These are phyloP conservation scores for Lactuca sativa DNA, from an alignment of 129 eudicot species.

Conservation along the genomic window DNA sequence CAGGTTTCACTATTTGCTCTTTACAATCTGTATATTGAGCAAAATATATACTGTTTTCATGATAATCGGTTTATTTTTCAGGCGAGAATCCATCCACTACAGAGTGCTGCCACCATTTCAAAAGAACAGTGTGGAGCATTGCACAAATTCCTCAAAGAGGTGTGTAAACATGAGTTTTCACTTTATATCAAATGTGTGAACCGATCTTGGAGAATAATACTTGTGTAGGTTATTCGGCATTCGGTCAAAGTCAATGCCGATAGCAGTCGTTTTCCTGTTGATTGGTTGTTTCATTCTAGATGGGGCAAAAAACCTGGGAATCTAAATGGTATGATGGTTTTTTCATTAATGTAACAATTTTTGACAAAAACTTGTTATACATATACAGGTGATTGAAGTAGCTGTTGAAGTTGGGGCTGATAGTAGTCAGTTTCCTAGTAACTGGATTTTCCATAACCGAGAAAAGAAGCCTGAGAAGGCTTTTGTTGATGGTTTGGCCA, in stretches of 20 bases:
- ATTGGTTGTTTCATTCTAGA: slow-evolving; percentile 94
- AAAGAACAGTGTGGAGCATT: slow-evolving; percentile 65
- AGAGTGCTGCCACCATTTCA: slow-evolving; percentile 67
- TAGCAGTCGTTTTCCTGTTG: slow-evolving; percentile 61
- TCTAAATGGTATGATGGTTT: slow-evolving; percentile 68
- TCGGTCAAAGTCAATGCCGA: slow-evolving; percentile 95
- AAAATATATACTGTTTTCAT: neutral
- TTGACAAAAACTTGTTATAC: slow-evolving; percentile 40
- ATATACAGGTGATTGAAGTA: slow-evolving; percentile 75
- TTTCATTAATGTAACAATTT: slow-evolving; percentile 15
- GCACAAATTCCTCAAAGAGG: slow-evolving; percentile 81
- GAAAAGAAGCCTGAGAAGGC: slow-evolving; percentile 98
- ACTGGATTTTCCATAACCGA: slow-evolving; percentile 93
- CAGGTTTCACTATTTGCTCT: slow-evolving; percentile 52
- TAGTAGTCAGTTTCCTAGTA: slow-evolving; percentile 83
- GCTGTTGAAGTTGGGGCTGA: slow-evolving; percentile 98
- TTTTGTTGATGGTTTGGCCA: slow-evolving; percentile 87
- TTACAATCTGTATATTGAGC: neutral
- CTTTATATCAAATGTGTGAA: slow-evolving; percentile 5
- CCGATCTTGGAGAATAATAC: slow-evolving; percentile 31
- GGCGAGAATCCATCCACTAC: slow-evolving; percentile 92
- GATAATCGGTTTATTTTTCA: slow-evolving; percentile 18
- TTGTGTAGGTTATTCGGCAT: slow-evolving; percentile 71
- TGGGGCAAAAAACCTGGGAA: slow-evolving; percentile 98
- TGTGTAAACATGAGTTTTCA: slow-evolving; percentile 21